Percentiles rank a stretch among this genome's conserved stretches.
These are phyloP conservation scores for Gloeopeniophorella convolvens DNA, from an alignment of 768 basidiomycete species.

Conservation along the genomic window DNA sequence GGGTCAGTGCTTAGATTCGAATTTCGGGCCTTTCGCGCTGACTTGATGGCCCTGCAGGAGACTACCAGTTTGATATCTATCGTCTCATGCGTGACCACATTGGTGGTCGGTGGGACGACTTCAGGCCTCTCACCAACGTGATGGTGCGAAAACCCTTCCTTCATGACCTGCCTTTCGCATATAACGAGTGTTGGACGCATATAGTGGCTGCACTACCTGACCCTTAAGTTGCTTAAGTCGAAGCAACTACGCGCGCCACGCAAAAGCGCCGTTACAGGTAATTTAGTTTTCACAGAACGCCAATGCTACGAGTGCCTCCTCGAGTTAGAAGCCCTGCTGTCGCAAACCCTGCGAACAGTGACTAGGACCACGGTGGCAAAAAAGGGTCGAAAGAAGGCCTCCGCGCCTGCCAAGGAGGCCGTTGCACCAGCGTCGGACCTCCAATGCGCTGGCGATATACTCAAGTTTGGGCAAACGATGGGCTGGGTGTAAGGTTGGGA, in stretches of 20 bases:
- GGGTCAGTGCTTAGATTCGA: conserved; percentile 38
- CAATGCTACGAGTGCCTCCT: conserved; percentile 64
- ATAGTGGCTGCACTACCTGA: conserved; percentile 90
- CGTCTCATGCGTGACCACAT: conserved; percentile 72
- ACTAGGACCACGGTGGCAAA: conserved; percentile 29
- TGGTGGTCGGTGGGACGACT: conserved; percentile 63
- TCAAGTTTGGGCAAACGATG: conserved; percentile 51
- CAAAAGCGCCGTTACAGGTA: conserved; percentile 23
- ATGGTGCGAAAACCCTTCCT: conserved; percentile 50
- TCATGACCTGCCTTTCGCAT: background rate
- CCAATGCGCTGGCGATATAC: conserved; percentile 51
- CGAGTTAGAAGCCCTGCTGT: conserved; percentile 58
- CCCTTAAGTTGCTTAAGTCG: conserved; percentile 59
- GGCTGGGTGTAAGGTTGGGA: conserved; percentile 45
- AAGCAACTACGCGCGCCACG: conserved; percentile 53
- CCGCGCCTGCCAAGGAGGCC: conserved; percentile 23
- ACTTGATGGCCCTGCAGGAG: conserved; percentile 40
- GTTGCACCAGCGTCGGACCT: conserved; percentile 11
- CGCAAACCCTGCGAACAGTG: conserved; percentile 36
- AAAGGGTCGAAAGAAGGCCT: conserved; percentile 35
- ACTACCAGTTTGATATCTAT: conserved; percentile 94
- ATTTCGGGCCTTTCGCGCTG: background rate
- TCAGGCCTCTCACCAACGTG: conserved; percentile 80
- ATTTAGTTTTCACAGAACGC: conserved; percentile 48
- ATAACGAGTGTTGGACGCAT: background rate